Percentiles rank a stretch among this genome's conserved stretches.
phyloP scores from a whole-genome alignment of 1,139 yeast genomes.

The Hansenula anomala region DNA sequence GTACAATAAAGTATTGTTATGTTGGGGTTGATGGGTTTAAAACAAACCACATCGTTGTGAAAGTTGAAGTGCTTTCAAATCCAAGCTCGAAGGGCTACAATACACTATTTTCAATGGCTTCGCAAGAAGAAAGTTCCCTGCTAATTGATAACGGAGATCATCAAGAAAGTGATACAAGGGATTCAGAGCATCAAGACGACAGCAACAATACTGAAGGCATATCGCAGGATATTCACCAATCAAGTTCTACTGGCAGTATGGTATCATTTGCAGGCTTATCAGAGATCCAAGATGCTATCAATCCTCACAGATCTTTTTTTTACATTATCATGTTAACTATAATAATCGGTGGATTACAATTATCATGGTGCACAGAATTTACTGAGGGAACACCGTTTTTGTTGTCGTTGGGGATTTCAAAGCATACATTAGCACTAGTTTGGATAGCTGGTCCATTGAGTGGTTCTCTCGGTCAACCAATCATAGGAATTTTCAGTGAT shows the following conservation, averaged over 20 bases:
- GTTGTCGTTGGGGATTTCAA: slow-evolving; percentile 49
- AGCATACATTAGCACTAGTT: slow-evolving; percentile 44
- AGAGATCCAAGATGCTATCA: slow-evolving; percentile 20
- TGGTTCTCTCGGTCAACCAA: slow-evolving; percentile 56
- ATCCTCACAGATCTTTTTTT: slow-evolving; percentile 35
- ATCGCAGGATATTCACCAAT: too few species aligned
- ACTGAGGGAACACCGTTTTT: slow-evolving; percentile 48
- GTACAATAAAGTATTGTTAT: too few species aligned
- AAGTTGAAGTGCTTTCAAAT: too few species aligned
- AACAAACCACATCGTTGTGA: too few species aligned
- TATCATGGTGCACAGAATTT: slow-evolving; percentile 52
- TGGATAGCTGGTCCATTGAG: slow-evolving; percentile 64
- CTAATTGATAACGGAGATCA: background rate
- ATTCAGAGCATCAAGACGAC: too few species aligned
- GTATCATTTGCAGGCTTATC: slow-evolving; percentile 7
- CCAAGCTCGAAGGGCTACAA: too few species aligned
- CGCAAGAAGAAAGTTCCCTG: background rate
- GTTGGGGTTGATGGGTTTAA: too few species aligned
- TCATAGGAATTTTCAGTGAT: slow-evolving; percentile 53
- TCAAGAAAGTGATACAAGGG: background rate
- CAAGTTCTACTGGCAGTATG: slow-evolving; percentile 4
- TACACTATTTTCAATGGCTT: background rate
- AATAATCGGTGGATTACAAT: slow-evolving; percentile 45
- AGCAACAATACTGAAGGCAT: too few species aligned
- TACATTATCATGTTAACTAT: slow-evolving; percentile 43